Evolutionary conservation across 345 rosid genomes (phyloP).

Genomic region (Populus pruinosa): DNA sequence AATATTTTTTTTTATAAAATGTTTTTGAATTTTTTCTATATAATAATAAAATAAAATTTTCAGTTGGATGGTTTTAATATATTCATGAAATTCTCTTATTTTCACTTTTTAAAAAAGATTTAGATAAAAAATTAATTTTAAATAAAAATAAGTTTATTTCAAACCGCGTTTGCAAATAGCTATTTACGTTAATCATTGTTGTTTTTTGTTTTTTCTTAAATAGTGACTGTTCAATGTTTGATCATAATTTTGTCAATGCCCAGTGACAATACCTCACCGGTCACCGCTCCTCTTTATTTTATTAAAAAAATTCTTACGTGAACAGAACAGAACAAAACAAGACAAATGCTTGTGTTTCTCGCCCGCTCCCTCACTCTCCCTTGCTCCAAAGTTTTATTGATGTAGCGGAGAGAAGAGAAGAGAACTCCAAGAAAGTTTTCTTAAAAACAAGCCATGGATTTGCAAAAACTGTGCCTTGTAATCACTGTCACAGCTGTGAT

Average conservation of each 20-base stretch:
- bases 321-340: background rate
- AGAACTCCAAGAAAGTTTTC: background rate
- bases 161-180: too few relatives aligned
- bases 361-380: background rate
- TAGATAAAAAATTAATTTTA: too few relatives aligned
- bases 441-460: constrained; percentile 52
- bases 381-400: background rate
- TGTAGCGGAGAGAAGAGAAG: background rate
- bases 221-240: too few relatives aligned
- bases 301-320: background rate
- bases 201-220: too few relatives aligned
- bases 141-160: too few relatives aligned
- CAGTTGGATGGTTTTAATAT: background rate
- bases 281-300: background rate
- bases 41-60: too few relatives aligned
- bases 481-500: constrained; percentile 35
- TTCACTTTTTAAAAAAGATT: too few relatives aligned
- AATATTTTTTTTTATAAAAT: too few relatives aligned
- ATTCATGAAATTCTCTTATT: background rate
- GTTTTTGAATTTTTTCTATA: too few relatives aligned
- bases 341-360: background rate
- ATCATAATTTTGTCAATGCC: background rate
- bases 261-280: background rate
- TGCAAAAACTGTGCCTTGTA: constrained; percentile 32
- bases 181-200: too few relatives aligned